phyloP scores from a whole-genome alignment of 1,284 basidiomycete genomes.

The Bothia castanella region DNA sequence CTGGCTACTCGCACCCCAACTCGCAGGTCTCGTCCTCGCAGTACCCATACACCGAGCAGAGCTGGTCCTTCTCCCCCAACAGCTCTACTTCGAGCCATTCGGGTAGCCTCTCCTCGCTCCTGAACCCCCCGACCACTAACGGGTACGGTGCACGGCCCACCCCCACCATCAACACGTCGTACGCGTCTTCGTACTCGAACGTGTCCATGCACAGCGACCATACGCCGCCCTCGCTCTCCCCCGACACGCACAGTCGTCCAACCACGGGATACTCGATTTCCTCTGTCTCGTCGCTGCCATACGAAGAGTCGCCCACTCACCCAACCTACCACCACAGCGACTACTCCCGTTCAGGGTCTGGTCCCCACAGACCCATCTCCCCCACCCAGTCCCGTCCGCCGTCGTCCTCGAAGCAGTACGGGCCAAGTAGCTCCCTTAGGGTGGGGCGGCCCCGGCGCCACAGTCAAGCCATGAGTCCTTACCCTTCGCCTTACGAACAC shows the following conservation, averaged over 20 bases:
- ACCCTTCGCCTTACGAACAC: slow-evolving; percentile 73
- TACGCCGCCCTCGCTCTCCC: slow-evolving; percentile 67
- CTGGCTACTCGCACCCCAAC: slow-evolving; percentile 35
- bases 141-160: slow-evolving; percentile 54
- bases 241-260: slow-evolving; percentile 65
- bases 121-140: slow-evolving; percentile 61
- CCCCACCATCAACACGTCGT: slow-evolving; percentile 67
- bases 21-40: slow-evolving; percentile 51
- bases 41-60: slow-evolving; percentile 55
- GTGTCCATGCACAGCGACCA: slow-evolving; percentile 65
- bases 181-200: slow-evolving; percentile 60
- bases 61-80: slow-evolving; percentile 60
- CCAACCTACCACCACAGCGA: slow-evolving; percentile 51
- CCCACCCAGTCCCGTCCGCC: slow-evolving; percentile 58
- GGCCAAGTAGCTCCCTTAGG: slow-evolving; percentile 50
- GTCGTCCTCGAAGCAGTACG: slow-evolving; percentile 56
- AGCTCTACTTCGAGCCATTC: slow-evolving; percentile 57
- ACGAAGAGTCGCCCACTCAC: slow-evolving; percentile 55
- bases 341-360: slow-evolving; percentile 64
- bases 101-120: slow-evolving; percentile 69
- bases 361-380: slow-evolving; percentile 62
- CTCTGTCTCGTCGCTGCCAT: slow-evolving; percentile 68
- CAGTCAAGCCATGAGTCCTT: slow-evolving; percentile 79
- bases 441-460: slow-evolving; percentile 68
- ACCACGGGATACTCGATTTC: slow-evolving; percentile 79